Percentiles rank a stretch among this genome's conserved stretches.
Conservation (phyloP, 2,329 filamentous ascomycete species). For the Exophiala sideris region DNA sequence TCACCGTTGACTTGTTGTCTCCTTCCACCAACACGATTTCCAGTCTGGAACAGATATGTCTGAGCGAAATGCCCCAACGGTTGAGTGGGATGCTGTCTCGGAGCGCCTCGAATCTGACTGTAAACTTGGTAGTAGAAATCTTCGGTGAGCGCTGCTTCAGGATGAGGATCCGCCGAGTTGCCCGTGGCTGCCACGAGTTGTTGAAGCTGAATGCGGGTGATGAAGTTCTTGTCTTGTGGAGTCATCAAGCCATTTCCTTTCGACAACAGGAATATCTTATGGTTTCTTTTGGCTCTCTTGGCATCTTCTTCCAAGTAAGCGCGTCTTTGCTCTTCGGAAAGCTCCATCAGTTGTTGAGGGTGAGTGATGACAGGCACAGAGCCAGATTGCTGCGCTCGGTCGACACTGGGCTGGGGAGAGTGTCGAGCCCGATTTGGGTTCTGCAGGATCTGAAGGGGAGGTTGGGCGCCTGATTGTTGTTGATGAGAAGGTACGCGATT, state of each 20-base stretch:
- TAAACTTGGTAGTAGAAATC: constrained; percentile 99
- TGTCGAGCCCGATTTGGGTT: constrained; percentile 66
- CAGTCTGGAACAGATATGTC: constrained; percentile 94
- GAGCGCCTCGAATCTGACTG: constrained; percentile 85
- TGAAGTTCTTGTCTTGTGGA: constrained; percentile 98
- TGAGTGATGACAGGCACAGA: constrained; percentile 57
- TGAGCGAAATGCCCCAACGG: constrained; percentile 95
- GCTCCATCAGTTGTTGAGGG: constrained; percentile 68
- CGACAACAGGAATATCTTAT: constrained; percentile 92
- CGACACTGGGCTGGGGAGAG: constrained; percentile 37
- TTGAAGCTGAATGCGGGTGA: constrained; percentile 94
- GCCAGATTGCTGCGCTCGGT: constrained; percentile 37
- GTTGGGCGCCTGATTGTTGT: constrained; percentile 27
- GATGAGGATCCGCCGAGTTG: constrained; percentile 73
- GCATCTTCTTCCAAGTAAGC: constrained; percentile 87
- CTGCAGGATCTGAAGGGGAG: constrained; percentile 71
- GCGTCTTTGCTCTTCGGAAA: constrained; percentile 80
- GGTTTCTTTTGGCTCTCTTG: constrained; percentile 91
- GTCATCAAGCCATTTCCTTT: constrained; percentile 98
- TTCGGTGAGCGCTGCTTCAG: constrained; percentile 77
- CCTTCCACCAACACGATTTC: constrained; percentile 71
- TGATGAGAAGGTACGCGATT: constrained; percentile 21
- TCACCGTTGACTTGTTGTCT: constrained; percentile 80
- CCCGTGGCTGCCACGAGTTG: constrained; percentile 91
- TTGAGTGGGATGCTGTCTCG: constrained; percentile 86